Percentiles rank a stretch among this genome's conserved stretches.
These are phyloP conservation scores for Boletus bicolor DNA, from an alignment of 768 basidiomycete species.

Conservation along the genomic window DNA sequence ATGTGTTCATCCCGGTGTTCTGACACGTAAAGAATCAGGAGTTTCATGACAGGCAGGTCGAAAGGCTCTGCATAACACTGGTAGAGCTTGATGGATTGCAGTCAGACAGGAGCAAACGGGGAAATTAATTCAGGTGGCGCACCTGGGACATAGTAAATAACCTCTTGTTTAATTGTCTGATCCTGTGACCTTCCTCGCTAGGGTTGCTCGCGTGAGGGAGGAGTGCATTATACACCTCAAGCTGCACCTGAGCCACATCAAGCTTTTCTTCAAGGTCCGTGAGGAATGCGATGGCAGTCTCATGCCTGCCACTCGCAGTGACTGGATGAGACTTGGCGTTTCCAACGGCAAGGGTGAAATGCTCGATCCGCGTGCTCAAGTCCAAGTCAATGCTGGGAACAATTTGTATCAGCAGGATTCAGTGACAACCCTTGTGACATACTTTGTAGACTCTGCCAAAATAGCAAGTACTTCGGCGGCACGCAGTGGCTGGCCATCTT, in stretches of 20 bases:
- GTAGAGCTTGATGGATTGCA: conserved; percentile 58
- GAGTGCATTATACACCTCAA: conserved; percentile 80
- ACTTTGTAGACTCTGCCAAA: conserved; percentile 85
- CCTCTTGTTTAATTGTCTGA: conserved; percentile 53
- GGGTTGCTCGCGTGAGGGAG: conserved; percentile 58
- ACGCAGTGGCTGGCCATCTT: conserved; percentile 80
- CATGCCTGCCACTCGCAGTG: conserved; percentile 70
- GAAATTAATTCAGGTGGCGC: conserved; percentile 18
- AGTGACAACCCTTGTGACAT: conserved; percentile 24
- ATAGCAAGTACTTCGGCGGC: conserved; percentile 84
- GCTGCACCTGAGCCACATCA: conserved; percentile 94
- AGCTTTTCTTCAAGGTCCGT: conserved; percentile 93
- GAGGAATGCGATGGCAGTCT: conserved; percentile 93
- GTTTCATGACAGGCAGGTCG: conserved; percentile 75
- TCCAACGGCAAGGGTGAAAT: conserved; percentile 88
- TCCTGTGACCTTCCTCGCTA: conserved; percentile 59
- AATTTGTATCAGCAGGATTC: neutral
- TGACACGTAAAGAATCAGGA: conserved; percentile 90
- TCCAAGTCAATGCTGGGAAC: conserved; percentile 56
- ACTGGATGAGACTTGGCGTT: conserved; percentile 95
- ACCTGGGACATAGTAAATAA: conserved; percentile 87
- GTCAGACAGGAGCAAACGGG: conserved; percentile 11
- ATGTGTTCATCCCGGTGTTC: conserved; percentile 85
- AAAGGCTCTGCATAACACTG: conserved; percentile 86
- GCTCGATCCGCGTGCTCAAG: conserved; percentile 80